Conservation (phyloP, 441 rosid genomes). For the Bruguiera hainesii region DNA sequence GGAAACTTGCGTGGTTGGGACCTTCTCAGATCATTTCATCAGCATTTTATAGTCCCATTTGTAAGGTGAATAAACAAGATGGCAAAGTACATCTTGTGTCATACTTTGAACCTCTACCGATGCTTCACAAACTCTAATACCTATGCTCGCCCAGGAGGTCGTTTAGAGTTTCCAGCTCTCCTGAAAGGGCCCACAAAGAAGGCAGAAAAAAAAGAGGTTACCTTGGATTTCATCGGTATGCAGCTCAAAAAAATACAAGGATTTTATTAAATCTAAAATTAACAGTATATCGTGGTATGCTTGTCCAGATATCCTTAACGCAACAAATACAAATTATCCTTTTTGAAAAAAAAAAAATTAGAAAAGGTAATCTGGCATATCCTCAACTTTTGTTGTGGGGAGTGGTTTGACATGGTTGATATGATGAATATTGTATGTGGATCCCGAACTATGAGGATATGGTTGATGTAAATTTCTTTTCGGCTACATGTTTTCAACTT, state of each 20-base stretch:
- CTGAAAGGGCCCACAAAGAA: slow-evolving; percentile 20
- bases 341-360: too few species aligned
- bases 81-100: slow-evolving; percentile 16
- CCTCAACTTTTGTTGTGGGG: too few species aligned
- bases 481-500: too few species aligned
- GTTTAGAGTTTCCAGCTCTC: slow-evolving; percentile 50
- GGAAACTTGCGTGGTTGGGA: not conserved
- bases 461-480: too few species aligned
- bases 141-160: slow-evolving; percentile 53
- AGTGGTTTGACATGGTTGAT: too few species aligned
- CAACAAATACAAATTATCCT: too few species aligned
- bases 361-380: too few species aligned
- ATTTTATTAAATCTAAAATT: not conserved
- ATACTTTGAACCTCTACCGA: slow-evolving; percentile 10
- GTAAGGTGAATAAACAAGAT: slow-evolving; percentile 31
- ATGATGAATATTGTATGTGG: too few species aligned
- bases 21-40: slow-evolving; percentile 20
- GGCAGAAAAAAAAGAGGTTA: not conserved
- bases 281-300: too few species aligned
- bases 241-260: not conserved
- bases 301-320: too few species aligned
- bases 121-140: slow-evolving; percentile 16
- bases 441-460: too few species aligned
- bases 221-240: not conserved
- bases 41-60: slow-evolving; percentile 15